Evolutionary conservation across 2,329 filamentous ascomycete genomes (phyloP).

Genomic region (Botrytis fragariae): DNA sequence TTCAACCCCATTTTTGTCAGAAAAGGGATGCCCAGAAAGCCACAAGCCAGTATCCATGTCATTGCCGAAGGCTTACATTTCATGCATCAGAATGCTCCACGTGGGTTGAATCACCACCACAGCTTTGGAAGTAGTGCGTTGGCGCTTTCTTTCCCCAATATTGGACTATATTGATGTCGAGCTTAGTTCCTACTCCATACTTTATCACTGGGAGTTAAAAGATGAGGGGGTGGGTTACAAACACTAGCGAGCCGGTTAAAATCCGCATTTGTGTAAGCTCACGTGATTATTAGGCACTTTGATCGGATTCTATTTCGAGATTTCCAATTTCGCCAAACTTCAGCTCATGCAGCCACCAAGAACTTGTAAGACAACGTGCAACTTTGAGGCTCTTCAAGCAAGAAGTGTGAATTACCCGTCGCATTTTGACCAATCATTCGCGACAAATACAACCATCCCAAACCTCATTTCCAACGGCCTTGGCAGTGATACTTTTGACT

Average conservation of each 20-base stretch:
- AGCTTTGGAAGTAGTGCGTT: not conserved
- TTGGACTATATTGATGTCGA: not conserved
- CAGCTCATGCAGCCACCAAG: constrained; percentile 19
- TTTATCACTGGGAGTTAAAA: no score
- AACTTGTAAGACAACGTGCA: not conserved
- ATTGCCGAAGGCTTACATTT: constrained; percentile 1
- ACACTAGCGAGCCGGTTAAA: not conserved
- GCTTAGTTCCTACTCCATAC: not conserved
- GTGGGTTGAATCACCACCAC: not conserved
- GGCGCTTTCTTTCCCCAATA: not conserved
- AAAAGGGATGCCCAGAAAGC: constrained; percentile 8
- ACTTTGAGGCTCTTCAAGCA: not conserved
- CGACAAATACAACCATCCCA: not conserved
- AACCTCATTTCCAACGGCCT: constrained; percentile 2
- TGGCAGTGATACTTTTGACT: not conserved
- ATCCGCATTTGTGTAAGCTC: not conserved
- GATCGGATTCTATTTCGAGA: constrained; percentile 13
- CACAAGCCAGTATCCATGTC: not conserved
- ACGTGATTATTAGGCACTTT: constrained; percentile 1
- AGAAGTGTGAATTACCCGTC: not conserved
- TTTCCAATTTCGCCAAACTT: constrained; percentile 7
- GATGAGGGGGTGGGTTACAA: not conserved
- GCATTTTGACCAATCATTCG: constrained; percentile 2
- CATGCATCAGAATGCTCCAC: constrained; percentile 4
- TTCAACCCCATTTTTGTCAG: not conserved